Conservation (phyloP, 2,329 filamentous ascomycete species). For the Boeremia lycopersici region DNA sequence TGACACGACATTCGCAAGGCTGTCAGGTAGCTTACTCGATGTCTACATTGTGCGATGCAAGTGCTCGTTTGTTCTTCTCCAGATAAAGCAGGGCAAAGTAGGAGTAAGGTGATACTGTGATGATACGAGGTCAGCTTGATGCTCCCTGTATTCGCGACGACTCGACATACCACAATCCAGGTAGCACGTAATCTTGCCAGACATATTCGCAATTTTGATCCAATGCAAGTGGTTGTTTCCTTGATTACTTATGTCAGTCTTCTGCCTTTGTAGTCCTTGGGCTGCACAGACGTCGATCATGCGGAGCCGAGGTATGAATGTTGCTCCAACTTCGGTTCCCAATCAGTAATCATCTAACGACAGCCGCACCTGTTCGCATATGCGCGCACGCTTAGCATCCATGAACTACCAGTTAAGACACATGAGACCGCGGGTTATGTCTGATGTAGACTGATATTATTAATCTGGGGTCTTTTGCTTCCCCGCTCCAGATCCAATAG, state of each 20-base stretch:
- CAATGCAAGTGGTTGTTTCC: background rate
- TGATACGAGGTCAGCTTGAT: conserved; percentile 12
- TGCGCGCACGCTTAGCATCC: too few relatives aligned
- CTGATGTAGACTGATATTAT: background rate
- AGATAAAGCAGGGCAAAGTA: conserved; percentile 64
- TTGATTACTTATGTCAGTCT: background rate
- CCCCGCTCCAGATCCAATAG: background rate
- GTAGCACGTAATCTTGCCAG: conserved; percentile 68
- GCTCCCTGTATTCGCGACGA: background rate
- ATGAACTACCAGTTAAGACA: background rate
- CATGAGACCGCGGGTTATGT: background rate
- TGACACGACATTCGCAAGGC: background rate
- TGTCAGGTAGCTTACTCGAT: conserved; percentile 65
- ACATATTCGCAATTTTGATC: conserved; percentile 52
- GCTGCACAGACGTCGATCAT: background rate
- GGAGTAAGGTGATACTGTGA: conserved; percentile 66
- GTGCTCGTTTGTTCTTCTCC: conserved; percentile 58
- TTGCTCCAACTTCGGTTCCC: background rate
- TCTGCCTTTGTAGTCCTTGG: background rate
- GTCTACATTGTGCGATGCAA: conserved; percentile 65
- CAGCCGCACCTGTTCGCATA: background rate
- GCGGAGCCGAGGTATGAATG: conserved; percentile 10
- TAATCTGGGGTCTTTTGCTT: background rate
- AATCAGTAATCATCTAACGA: conserved; percentile 21
- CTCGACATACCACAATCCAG: conserved; percentile 66